Conservation (phyloP, 768 basidiomycete species). For the Tricholoma bakamatsutake region DNA sequence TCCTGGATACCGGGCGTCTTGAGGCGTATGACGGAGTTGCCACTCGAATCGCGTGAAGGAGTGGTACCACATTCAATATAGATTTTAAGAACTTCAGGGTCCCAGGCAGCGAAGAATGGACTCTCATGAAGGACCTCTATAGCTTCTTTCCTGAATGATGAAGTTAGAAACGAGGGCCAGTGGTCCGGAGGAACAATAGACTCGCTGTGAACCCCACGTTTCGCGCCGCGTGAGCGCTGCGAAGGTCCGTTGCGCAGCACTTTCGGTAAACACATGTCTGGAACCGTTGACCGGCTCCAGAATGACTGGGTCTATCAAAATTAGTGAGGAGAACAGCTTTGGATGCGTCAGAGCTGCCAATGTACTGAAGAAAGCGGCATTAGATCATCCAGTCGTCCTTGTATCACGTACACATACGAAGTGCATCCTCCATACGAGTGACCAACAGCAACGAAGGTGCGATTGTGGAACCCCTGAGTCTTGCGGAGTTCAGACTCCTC, state of each 20-base stretch:
- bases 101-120: constrained; percentile 71
- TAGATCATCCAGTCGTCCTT: background rate
- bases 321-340: constrained; percentile 59
- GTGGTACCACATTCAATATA: constrained; percentile 60
- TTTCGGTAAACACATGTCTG: background rate
- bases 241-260: constrained; percentile 19
- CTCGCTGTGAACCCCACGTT: constrained; percentile 57
- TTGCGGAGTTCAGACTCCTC: constrained; percentile 36
- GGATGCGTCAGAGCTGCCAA: constrained; percentile 62
- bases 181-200: background rate
- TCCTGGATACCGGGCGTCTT: constrained; percentile 68
- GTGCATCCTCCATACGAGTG: constrained; percentile 88
- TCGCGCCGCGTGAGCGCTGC: constrained; percentile 55
- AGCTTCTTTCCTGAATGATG: constrained; percentile 51
- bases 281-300: constrained; percentile 15
- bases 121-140: constrained; percentile 37
- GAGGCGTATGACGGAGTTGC: constrained; percentile 40
- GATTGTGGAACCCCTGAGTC: constrained; percentile 39
- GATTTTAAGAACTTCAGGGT: constrained; percentile 50
- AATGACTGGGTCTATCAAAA: constrained; percentile 80
- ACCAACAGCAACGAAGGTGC: constrained; percentile 65
- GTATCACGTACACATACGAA: constrained; percentile 42
- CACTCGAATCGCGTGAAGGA: constrained; percentile 22
- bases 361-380: constrained; percentile 30
- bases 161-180: background rate